These are phyloP conservation scores for Alternaria atra DNA, from an alignment of 2,329 filamentous ascomycete genomes.

Conservation along the genomic window DNA sequence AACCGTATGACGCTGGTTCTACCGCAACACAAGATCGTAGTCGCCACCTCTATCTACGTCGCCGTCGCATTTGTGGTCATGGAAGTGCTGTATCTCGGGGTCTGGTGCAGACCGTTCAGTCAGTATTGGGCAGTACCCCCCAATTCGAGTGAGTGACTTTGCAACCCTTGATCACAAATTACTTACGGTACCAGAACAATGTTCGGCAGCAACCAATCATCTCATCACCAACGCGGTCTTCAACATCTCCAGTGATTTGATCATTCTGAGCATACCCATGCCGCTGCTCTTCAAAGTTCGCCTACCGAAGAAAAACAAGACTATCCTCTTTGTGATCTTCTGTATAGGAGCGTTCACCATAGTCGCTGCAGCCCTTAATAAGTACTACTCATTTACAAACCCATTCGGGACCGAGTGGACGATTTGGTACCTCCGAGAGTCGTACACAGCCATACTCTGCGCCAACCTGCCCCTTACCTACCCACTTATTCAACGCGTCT, in stretches of 20 bases:
- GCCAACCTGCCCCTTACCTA: conserved; percentile 69
- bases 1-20: conserved; percentile 55
- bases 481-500: conserved; percentile 63
- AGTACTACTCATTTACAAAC: conserved; percentile 67
- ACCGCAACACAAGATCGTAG: conserved; percentile 49
- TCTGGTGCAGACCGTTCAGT: conserved; percentile 64
- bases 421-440: conserved; percentile 68
- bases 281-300: conserved; percentile 57
- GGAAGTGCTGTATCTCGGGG: conserved; percentile 61
- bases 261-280: conserved; percentile 58
- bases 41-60: conserved; percentile 57
- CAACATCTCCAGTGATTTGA: conserved; percentile 58
- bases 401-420: conserved; percentile 66
- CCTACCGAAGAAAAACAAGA: conserved; percentile 60
- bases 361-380: conserved; percentile 67
- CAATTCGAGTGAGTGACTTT: conserved; percentile 32
- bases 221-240: conserved; percentile 52
- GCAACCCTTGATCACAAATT: not conserved
- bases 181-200: conserved; percentile 47
- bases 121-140: conserved; percentile 64
- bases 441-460: conserved; percentile 67
- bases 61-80: conserved; percentile 56
- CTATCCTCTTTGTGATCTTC: conserved; percentile 65
- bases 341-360: conserved; percentile 62
- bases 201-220: conserved; percentile 53